Evolutionary conservation across 2,329 filamentous ascomycete species (phyloP).

Genomic region (Pseudogymnoascus sp.): DNA sequence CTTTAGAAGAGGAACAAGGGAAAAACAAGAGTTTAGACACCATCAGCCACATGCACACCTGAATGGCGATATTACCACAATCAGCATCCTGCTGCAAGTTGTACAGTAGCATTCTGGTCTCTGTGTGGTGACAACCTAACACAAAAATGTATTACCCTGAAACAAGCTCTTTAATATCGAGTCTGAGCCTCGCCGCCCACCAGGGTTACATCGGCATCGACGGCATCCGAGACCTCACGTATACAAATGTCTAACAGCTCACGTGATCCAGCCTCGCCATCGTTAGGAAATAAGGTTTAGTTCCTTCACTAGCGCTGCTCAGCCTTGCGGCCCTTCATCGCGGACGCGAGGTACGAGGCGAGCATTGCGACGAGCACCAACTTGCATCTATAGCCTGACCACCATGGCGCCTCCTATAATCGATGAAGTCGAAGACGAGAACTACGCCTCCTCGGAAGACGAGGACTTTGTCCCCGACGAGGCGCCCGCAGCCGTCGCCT

Average conservation of each 20-base stretch:
- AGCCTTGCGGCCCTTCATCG: background rate
- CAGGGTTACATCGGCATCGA: background rate
- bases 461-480: conserved; percentile 63
- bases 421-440: conserved; percentile 32
- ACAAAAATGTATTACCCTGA: background rate
- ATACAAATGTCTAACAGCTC: background rate
- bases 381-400: background rate
- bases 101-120: background rate
- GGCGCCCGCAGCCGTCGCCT: conserved; percentile 33
- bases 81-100: background rate
- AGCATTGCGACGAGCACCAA: background rate
- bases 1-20: background rate
- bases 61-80: background rate
- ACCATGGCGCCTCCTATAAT: conserved; percentile 30
- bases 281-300: background rate
- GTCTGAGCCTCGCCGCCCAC: background rate
- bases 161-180: background rate
- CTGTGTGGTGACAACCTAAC: background rate
- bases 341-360: background rate
- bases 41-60: background rate
- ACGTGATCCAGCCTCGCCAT: background rate
- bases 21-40: background rate
- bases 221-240: background rate
- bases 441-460: conserved; percentile 63
- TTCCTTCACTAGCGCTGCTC: background rate